Percentiles rank a stretch among this genome's conserved stretches.
These are phyloP conservation scores for Arachis hypogaea DNA, from an alignment of 306 rosid genomes.

Conservation along the genomic window DNA sequence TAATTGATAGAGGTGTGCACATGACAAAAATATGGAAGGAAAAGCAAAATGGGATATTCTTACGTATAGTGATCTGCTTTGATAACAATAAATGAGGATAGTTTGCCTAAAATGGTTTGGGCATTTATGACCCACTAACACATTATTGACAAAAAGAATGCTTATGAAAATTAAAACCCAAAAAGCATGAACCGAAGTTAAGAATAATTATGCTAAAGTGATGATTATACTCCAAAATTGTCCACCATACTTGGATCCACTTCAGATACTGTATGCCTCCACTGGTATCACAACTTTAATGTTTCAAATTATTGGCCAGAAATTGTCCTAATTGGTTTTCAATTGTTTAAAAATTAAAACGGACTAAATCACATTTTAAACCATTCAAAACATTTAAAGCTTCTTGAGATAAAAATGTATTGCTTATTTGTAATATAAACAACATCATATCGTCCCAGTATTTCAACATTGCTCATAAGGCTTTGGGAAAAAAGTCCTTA, in stretches of 20 bases:
- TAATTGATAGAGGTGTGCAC: background rate
- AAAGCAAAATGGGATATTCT: background rate
- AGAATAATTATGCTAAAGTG: background rate
- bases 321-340: too few species aligned
- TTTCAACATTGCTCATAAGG: constrained; percentile 7
- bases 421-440: background rate
- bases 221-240: background rate
- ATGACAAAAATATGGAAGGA: constrained; percentile 7
- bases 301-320: too few species aligned
- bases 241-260: background rate
- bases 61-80: constrained; percentile 1
- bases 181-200: too few species aligned
- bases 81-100: background rate
- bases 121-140: background rate
- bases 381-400: background rate
- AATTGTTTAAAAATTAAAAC: too few species aligned
- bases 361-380: background rate
- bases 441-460: background rate
- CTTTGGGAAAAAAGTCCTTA: constrained; percentile 9
- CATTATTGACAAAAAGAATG: too few species aligned
- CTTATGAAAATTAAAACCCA: too few species aligned
- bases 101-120: background rate
- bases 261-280: background rate
- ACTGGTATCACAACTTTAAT: too few species aligned
- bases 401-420: constrained; percentile 19